phyloP scores from a whole-genome alignment of 768 basidiomycete species.

The Tylopilus sp. region DNA sequence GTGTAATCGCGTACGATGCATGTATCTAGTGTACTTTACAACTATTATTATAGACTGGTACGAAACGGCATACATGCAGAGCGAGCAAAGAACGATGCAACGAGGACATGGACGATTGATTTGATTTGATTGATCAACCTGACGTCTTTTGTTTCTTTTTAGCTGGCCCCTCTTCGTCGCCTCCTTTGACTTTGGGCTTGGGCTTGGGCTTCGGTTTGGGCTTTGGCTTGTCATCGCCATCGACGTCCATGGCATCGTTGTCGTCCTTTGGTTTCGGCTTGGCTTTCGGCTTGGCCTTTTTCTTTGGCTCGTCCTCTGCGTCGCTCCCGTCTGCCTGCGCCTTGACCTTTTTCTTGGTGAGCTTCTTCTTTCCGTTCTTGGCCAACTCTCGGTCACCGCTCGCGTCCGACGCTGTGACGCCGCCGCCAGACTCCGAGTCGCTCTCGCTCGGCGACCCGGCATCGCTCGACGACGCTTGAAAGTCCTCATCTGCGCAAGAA shows the following conservation, averaged over 20 bases:
- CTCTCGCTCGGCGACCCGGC: slow-evolving; percentile 81
- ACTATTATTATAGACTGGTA: slow-evolving; percentile 15
- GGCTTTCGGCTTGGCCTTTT: slow-evolving; percentile 44
- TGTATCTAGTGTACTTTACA: slow-evolving; percentile 23
- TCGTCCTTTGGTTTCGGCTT: slow-evolving; percentile 42
- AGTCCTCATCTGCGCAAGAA: slow-evolving; percentile 71
- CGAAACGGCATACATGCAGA: slow-evolving; percentile 1
- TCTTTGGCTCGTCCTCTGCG: slow-evolving; percentile 44
- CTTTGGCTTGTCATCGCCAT: slow-evolving; percentile 36
- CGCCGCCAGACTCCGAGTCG: slow-evolving; percentile 61
- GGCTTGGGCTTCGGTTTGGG: slow-evolving; percentile 41
- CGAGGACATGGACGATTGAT: background rate
- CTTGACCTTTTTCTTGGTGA: slow-evolving; percentile 44
- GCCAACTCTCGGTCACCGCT: slow-evolving; percentile 72
- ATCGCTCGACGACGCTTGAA: slow-evolving; percentile 82
- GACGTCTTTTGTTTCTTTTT: slow-evolving; percentile 75
- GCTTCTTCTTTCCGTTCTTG: slow-evolving; percentile 37
- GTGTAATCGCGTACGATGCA: slow-evolving; percentile 6
- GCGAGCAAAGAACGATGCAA: background rate
- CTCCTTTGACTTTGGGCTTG: slow-evolving; percentile 35
- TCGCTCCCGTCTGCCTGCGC: slow-evolving; percentile 41
- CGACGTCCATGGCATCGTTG: slow-evolving; percentile 49
- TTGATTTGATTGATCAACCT: slow-evolving; percentile 28
- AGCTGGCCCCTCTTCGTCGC: slow-evolving; percentile 50
- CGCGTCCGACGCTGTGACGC: slow-evolving; percentile 79